Conservation (phyloP, 441 rosid genomes). For the Euphorbia corollata region DNA sequence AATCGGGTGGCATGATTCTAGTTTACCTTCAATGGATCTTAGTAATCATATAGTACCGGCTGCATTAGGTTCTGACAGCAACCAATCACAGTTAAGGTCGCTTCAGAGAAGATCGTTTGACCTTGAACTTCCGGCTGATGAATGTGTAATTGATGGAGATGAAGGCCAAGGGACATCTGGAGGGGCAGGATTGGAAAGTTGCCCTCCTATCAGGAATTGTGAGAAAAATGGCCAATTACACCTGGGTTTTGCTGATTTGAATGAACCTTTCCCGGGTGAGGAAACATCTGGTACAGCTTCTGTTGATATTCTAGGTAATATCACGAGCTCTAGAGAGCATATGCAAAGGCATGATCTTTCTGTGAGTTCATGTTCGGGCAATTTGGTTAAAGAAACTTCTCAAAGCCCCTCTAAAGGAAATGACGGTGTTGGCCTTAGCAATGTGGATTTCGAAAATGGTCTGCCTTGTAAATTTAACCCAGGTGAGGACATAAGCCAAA, state of each 20-base stretch:
- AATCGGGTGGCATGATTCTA: slow-evolving; percentile 17
- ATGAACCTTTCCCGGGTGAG: slow-evolving; percentile 30
- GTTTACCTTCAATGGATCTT: slow-evolving; percentile 18
- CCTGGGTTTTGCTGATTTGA: slow-evolving; percentile 23
- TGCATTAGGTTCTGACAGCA: slow-evolving; percentile 20
- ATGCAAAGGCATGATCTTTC: slow-evolving; percentile 22
- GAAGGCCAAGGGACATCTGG: slow-evolving; percentile 26
- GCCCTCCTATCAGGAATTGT: slow-evolving; percentile 16
- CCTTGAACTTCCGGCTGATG: slow-evolving; percentile 38
- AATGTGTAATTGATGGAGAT: slow-evolving; percentile 27
- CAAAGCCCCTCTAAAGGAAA: slow-evolving; percentile 21
- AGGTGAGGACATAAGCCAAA: slow-evolving; percentile 21
- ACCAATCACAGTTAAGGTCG: slow-evolving; percentile 18
- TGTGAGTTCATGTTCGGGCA: slow-evolving; percentile 19
- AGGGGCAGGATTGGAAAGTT: slow-evolving; percentile 19
- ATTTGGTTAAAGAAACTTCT: slow-evolving; percentile 23
- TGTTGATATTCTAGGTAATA: slow-evolving; percentile 18
- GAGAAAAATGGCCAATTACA: slow-evolving; percentile 17
- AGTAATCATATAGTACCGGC: slow-evolving; percentile 17
- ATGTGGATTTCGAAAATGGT: slow-evolving; percentile 22
- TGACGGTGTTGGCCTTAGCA: slow-evolving; percentile 16
- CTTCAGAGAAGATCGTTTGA: slow-evolving; percentile 32
- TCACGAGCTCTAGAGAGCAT: slow-evolving; percentile 22
- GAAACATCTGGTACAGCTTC: slow-evolving; percentile 26
- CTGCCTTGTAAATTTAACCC: slow-evolving; percentile 15